A percentile compares a stretch with the other conserved stretches of the same genome.
Evolutionary conservation across 108 stramenopile genomes (phyloP).

Genomic region (Chaetoceros muelleri): DNA sequence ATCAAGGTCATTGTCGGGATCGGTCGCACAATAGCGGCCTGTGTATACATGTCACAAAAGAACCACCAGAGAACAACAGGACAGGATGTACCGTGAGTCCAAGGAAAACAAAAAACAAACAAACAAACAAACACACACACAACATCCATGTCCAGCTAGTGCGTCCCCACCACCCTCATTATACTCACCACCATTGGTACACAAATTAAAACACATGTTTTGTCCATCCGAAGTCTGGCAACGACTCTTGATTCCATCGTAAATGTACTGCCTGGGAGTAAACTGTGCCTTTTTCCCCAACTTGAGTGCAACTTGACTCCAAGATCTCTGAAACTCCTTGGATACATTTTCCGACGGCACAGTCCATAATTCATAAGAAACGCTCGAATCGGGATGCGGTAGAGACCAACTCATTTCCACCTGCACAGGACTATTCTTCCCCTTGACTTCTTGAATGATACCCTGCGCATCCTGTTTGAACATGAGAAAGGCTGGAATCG

Average conservation of each 20-base stretch:
- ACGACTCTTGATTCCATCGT: slow-evolving; percentile 63
- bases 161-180: no score
- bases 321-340: slow-evolving; percentile 55
- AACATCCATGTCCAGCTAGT: neutral
- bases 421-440: slow-evolving; percentile 39
- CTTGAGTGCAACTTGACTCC: slow-evolving; percentile 53
- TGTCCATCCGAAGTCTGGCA: slow-evolving; percentile 33
- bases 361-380: slow-evolving; percentile 84
- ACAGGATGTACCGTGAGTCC: no score
- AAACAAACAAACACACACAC: no score
- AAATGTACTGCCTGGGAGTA: slow-evolving; percentile 84
- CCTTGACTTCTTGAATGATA: slow-evolving; percentile 41
- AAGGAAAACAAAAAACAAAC: no score
- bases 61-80: no score
- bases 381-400: slow-evolving; percentile 77
- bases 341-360: slow-evolving; percentile 55
- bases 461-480: slow-evolving; percentile 67
- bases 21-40: slow-evolving; percentile 87
- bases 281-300: slow-evolving; percentile 72
- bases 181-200: slow-evolving; percentile 91
- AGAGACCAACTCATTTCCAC: slow-evolving; percentile 81
- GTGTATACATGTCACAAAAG: no score
- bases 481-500: slow-evolving; percentile 81
- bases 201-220: slow-evolving; percentile 64
- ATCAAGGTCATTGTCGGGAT: slow-evolving; percentile 72